Percentiles rank a stretch among this genome's conserved stretches.
Conservation (phyloP, 768 basidiomycete genomes). For the Leccinum imitatum region DNA sequence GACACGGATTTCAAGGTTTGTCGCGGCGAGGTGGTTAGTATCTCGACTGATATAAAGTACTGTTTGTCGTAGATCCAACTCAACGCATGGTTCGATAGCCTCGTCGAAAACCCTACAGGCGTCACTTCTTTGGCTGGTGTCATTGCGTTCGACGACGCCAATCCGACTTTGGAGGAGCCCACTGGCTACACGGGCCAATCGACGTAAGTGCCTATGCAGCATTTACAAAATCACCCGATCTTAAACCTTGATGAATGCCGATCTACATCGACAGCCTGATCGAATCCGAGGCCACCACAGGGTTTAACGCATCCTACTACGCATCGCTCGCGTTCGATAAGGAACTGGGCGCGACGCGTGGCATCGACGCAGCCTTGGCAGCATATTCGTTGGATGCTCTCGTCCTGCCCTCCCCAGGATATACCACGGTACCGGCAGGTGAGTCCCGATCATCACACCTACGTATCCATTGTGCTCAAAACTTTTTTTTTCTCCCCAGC, state of each 20-base stretch:
- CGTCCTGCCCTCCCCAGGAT: slow-evolving; percentile 41
- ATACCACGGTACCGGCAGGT: slow-evolving; percentile 23
- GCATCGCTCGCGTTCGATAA: slow-evolving; percentile 44
- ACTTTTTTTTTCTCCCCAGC: slow-evolving; percentile 11
- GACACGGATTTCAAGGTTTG: slow-evolving; percentile 58
- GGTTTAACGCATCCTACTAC: slow-evolving; percentile 38
- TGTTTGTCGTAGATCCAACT: slow-evolving; percentile 45
- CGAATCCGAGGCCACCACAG: slow-evolving; percentile 27
- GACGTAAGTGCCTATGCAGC: slow-evolving; percentile 31
- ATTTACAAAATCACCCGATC: neutral
- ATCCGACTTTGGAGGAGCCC: slow-evolving; percentile 49
- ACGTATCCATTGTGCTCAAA: neutral
- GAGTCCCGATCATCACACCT: neutral
- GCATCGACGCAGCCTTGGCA: slow-evolving; percentile 54
- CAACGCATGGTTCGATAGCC: slow-evolving; percentile 44
- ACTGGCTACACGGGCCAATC: slow-evolving; percentile 36
- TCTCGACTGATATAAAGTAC: neutral
- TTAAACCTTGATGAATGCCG: neutral
- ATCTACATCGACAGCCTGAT: slow-evolving; percentile 16
- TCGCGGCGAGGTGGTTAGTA: neutral
- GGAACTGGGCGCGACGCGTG: slow-evolving; percentile 47
- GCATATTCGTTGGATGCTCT: slow-evolving; percentile 48
- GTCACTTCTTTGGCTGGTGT: slow-evolving; percentile 58
- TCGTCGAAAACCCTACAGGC: slow-evolving; percentile 55
- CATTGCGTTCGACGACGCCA: slow-evolving; percentile 52